Evolutionary conservation across 768 basidiomycete genomes (phyloP), one percentile per base, ranked within the genome.

Genomic region (Leccinum ochraceum): DNA sequence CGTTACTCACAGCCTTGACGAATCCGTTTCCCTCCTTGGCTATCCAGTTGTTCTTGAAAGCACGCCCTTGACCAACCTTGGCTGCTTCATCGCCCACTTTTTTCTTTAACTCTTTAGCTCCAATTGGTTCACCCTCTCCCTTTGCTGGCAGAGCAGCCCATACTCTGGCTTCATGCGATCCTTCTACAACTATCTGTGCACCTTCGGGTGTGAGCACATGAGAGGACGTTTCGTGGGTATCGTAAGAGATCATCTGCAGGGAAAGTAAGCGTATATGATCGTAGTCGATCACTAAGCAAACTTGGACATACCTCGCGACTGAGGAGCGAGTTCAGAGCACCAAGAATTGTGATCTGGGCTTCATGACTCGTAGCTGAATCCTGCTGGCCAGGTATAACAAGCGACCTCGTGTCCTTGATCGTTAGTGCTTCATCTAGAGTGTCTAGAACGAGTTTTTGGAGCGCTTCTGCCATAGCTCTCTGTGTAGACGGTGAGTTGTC

Each of bases 1-100:
- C 14, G 49, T 20, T 39, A 83, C 92, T 65, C 63, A 96, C 95
- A 63, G 88, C 80, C 78, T 91, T 90, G 51, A 96, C 86, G 65
- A 99, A 85, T 20, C 90, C 92, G 63, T 85, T 83, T 8, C 91
- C 93, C 64, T 96, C 90, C 75, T 98, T 98, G 22, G 80, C 82
- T 63, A 98, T 94, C 97, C 97, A 99, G 58, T 90, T 92, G 67
- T 91, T 94, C 79, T 95, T 98, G 83, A 99, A 97, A 20, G 96
- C 97, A 64, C 90, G 85, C 9, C 90, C 90, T 77, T 98, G 97
- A 1, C 97, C 97, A 59, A 98, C 84, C 77, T 95, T 97, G 16
- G 93, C 88, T 7, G 86, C 83, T 67, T 97, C 94, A 59, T 92
- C 90, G 14, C 96, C 96, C 14, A 98, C 83, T 60, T 75, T 74